Percentiles rank a stretch among this genome's conserved stretches.
These are phyloP conservation scores for Aspergillus ochraceus DNA, from an alignment of 2,329 filamentous ascomycete genomes.

Conservation along the genomic window DNA sequence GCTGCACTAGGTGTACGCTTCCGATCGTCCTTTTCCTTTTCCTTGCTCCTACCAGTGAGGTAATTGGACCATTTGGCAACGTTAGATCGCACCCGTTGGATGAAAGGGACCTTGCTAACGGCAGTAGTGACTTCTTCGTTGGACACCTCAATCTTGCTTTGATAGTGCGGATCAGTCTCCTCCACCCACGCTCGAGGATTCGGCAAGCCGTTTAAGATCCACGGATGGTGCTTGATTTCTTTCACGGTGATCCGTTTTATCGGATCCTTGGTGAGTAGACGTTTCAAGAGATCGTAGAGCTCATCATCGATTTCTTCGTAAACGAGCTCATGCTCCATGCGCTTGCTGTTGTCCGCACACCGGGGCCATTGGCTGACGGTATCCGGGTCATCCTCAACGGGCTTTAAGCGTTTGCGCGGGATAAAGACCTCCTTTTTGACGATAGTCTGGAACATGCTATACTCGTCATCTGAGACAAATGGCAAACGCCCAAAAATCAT, in stretches of 20 bases:
- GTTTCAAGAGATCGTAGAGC: conserved; percentile 73
- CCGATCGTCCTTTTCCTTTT: conserved; percentile 43
- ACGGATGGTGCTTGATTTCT: conserved; percentile 91
- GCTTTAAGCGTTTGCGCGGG: conserved; percentile 75
- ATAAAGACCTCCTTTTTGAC: conserved; percentile 92
- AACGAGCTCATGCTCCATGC: conserved; percentile 73
- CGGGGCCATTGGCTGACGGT: conserved; percentile 48
- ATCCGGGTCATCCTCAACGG: conserved; percentile 54
- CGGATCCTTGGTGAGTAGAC: conserved; percentile 86
- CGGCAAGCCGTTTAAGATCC: conserved; percentile 77
- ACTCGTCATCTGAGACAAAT: conserved; percentile 89
- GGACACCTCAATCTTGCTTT: conserved; percentile 85
- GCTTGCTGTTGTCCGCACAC: conserved; percentile 65
- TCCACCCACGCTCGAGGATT: conserved; percentile 84
- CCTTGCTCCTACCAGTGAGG: conserved; percentile 44
- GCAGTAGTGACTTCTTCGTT: conserved; percentile 86
- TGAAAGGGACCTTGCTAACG: conserved; percentile 82
- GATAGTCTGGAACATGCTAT: conserved; percentile 86
- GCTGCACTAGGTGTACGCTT: conserved; percentile 56
- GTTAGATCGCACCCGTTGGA: conserved; percentile 80
- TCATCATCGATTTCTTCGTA: conserved; percentile 85
- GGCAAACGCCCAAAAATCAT: conserved; percentile 92
- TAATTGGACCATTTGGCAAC: conserved; percentile 67
- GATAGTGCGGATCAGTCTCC: conserved; percentile 81
- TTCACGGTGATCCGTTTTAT: conserved; percentile 82